Percentiles rank a stretch among this genome's conserved stretches.
These are phyloP conservation scores for Pseudogymnoascus sp. DNA, from an alignment of 2,329 filamentous ascomycete genomes.

Conservation along the genomic window DNA sequence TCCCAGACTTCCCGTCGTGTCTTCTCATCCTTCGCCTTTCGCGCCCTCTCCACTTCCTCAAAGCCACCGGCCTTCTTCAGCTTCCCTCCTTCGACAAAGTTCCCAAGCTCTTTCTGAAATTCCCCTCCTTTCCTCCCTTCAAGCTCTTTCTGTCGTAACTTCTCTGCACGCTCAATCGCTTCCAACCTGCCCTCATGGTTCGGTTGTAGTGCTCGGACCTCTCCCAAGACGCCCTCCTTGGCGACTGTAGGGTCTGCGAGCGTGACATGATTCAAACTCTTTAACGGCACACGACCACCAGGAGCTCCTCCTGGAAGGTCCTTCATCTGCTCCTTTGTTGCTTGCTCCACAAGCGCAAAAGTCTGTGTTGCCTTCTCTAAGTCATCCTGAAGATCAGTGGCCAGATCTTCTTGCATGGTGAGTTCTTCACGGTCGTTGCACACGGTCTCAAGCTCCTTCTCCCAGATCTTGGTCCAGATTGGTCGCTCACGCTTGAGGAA, in stretches of 20 bases:
- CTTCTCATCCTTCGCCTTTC: conserved; percentile 77
- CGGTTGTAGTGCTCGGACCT: conserved; percentile 85
- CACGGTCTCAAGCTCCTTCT: conserved; percentile 91
- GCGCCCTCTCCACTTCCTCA: conserved; percentile 81
- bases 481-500: conserved; percentile 89
- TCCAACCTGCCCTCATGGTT: conserved; percentile 91
- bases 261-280: conserved; percentile 44
- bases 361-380: conserved; percentile 90
- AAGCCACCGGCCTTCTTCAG: conserved; percentile 94
- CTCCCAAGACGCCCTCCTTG: conserved; percentile 84
- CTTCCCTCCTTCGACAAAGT: conserved; percentile 81
- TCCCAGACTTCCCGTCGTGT: conserved; percentile 74
- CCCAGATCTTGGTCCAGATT: conserved; percentile 98
- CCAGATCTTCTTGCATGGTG: conserved; percentile 91
- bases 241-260: conserved; percentile 64
- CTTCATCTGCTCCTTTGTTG: conserved; percentile 95
- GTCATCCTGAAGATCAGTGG: conserved; percentile 86
- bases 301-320: conserved; percentile 49
- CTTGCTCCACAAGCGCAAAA: conserved; percentile 90
- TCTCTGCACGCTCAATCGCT: conserved; percentile 95
- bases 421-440: conserved; percentile 93
- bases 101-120: conserved; percentile 75
- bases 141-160: conserved; percentile 79
- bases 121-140: conserved; percentile 60
- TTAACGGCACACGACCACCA: conserved; percentile 47